Conservation (phyloP, 202 grass and related monocot genomes). For the Zoysia matrella region DNA sequence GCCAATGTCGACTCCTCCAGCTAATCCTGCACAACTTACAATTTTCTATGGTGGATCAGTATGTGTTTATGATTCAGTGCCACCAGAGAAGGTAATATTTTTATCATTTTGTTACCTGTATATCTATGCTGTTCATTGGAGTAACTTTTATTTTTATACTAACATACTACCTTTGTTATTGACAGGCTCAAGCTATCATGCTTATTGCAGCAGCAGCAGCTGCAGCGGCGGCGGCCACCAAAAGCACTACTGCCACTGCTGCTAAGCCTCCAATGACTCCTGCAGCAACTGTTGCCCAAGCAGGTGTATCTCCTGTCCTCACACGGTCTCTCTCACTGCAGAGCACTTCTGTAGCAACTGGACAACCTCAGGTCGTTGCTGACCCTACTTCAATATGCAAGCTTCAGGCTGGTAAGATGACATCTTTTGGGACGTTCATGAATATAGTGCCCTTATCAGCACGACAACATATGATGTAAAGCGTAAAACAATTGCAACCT, state of each 20-base stretch:
- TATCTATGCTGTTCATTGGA: neutral
- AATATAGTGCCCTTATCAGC: neutral
- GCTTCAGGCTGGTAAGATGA: slow-evolving; percentile 80
- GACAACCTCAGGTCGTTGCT: slow-evolving; percentile 53
- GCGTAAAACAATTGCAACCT: slow-evolving; percentile 28
- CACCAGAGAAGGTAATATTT: slow-evolving; percentile 80
- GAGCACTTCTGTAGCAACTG: slow-evolving; percentile 66
- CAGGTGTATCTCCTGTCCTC: too few species aligned
- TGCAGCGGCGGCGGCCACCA: slow-evolving; percentile 19
- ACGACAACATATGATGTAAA: neutral
- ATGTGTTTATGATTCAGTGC: slow-evolving; percentile 85
- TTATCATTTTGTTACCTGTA: slow-evolving; percentile 8
- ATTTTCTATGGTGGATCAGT: slow-evolving; percentile 89
- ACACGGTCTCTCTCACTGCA: slow-evolving; percentile 17
- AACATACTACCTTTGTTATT: slow-evolving; percentile 23
- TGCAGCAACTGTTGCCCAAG: neutral
- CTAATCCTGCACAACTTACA: slow-evolving; percentile 69
- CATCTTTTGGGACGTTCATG: slow-evolving; percentile 23
- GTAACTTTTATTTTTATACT: slow-evolving; percentile 4
- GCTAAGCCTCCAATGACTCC: slow-evolving; percentile 48
- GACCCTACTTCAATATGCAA: slow-evolving; percentile 73
- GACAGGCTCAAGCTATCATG: slow-evolving; percentile 96
- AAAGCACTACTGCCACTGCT: slow-evolving; percentile 31
- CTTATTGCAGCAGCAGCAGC: slow-evolving; percentile 80
- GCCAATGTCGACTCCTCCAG: slow-evolving; percentile 49